Evolutionary conservation across 257 asterid genomes (phyloP), one percentile per base, ranked within the genome.

Genomic region (Lantana camara): DNA sequence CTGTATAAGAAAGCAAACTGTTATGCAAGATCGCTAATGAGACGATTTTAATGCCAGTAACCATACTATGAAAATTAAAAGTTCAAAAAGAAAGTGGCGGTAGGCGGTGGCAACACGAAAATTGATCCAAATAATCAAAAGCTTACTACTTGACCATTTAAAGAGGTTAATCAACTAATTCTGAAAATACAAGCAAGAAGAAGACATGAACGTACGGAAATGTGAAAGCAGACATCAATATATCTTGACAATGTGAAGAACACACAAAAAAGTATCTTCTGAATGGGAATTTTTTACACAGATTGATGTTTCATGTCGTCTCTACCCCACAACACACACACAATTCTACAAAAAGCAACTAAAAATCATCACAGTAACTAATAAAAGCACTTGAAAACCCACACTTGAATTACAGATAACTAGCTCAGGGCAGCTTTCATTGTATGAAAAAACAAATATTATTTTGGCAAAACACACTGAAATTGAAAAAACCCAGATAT

Each of bases 1-100:
- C 95, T 89, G 83, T 64, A 73, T 24, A 69, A 21, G 14, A 60
- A 11, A 72, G 10, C 53, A 27, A 34, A 9, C 20, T n/a, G 52
- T 49, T 15, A 73, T 37, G 50, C 12, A 32, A 50, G 34, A 49
- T 60, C 34, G 30, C 47, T 9, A 61, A 34, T 7, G 35, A 11
- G 52, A 2, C 14, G 15, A 10, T 17, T 21, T 11, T 32, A 23
- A 13, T 21, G 8, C 7, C 14, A 11, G 29, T 24, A 69, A 29
- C 17, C 57, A 9, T 62, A 57, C 32, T 32, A 13, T 32, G 24
- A 5, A 48, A 35, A 50, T n/a, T 11, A 49, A 23, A 52, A 47
- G 55, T 35, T 19, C 17, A 44, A 32, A 38, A 23, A n/a, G 29
- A 52, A n/a, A n/a, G n/a, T n/a, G n/a, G n/a, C n/a, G n/a, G n/a